Base-by-base conservation (phyloP, 768 basidiomycete species). In the Russula lepida region DNA sequence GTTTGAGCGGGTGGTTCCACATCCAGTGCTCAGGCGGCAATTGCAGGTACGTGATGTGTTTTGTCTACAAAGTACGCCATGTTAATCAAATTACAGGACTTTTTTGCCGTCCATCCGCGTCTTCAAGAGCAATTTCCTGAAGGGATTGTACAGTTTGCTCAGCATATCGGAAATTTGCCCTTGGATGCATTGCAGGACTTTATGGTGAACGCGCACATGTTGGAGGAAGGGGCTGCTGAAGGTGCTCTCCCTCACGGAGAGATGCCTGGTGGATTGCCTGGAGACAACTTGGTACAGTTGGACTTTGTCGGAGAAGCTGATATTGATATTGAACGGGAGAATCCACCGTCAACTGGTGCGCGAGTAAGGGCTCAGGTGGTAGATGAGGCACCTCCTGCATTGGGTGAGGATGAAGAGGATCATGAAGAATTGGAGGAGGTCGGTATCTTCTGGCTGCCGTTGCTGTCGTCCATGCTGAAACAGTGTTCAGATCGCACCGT, bases 81-180 rank as follows among this genome's bases (percentile, higher is more conserved):
- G 8, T 33, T 50, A 46, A 48, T 39, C 27, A 35, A 27, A 13
- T 30, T 23, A 6, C 25, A 79, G 78, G 81, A 72, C 12, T 76
- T 86, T 59, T 84, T 81, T 61, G 79, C 81, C 57, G 85, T 77
- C 23, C 74, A 83, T 64, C 81, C 83, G 8, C 71, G 74, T 12
- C 71, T 90, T 13, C 78, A 76, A 17, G 76, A 75, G 35, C 79
- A 81, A 62, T 82, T 88, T 59, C 85, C 82, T 0, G 86, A 82
- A 0, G 87, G 86, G 1, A 71, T 86, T n/a, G 71, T 82, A 23
- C 81, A 86, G 67, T 83, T 66, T 33, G 68, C 51, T 11, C 66
- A 62, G 55, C 51, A 57, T 8, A 60, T 58, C 12, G 66, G 56
- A 28, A 62, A 48, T 55, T 59, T 68, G 56, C 64, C 68, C 33